A percentile compares a stretch with the other conserved stretches of the same genome.
Evolutionary conservation across 768 basidiomycete genomes (phyloP).

Genomic region (Erythrobasidium yunnanense): DNA sequence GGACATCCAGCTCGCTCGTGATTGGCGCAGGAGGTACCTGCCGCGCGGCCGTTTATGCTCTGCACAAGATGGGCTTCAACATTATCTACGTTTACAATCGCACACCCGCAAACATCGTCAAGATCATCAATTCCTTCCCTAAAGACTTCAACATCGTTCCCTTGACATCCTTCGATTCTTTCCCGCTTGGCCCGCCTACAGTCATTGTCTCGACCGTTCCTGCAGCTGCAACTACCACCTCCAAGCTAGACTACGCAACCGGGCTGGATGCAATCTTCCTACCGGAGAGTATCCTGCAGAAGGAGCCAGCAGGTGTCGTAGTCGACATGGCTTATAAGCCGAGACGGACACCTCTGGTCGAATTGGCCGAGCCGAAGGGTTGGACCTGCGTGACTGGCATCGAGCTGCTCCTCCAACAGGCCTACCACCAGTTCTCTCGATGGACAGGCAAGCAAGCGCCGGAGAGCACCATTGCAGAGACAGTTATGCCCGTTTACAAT

Average conservation of each 20-base stretch:
- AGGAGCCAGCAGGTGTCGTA: slow-evolving; percentile 56
- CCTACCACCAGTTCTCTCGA: slow-evolving; percentile 59
- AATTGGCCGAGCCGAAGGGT: slow-evolving; percentile 50
- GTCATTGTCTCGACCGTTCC: slow-evolving; percentile 87
- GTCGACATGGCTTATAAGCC: slow-evolving; percentile 95
- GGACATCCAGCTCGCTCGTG: slow-evolving; percentile 55
- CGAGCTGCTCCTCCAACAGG: slow-evolving; percentile 78
- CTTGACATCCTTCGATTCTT: slow-evolving; percentile 49
- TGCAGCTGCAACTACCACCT: slow-evolving; percentile 48
- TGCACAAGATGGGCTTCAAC: slow-evolving; percentile 57
- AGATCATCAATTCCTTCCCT: slow-evolving; percentile 59
- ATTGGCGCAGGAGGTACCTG: slow-evolving; percentile 93
- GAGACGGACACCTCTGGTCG: slow-evolving; percentile 65
- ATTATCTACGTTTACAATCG: slow-evolving; percentile 81
- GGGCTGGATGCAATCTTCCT: slow-evolving; percentile 46
- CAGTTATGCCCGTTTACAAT: slow-evolving; percentile 34
- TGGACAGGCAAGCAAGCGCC: slow-evolving; percentile 37
- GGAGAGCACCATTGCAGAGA: slow-evolving; percentile 27
- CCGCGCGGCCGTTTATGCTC: slow-evolving; percentile 83
- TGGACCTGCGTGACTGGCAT: slow-evolving; percentile 71
- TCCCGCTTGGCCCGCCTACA: slow-evolving; percentile 47
- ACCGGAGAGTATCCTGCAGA: slow-evolving; percentile 52
- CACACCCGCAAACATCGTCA: slow-evolving; percentile 61
- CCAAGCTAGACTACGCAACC: slow-evolving; percentile 29
- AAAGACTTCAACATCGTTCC: slow-evolving; percentile 52